Percentiles rank a stretch among this genome's conserved stretches.
phyloP scores from a whole-genome alignment of 1,139 yeast species.

The Cylindricascospora bacillispora region DNA sequence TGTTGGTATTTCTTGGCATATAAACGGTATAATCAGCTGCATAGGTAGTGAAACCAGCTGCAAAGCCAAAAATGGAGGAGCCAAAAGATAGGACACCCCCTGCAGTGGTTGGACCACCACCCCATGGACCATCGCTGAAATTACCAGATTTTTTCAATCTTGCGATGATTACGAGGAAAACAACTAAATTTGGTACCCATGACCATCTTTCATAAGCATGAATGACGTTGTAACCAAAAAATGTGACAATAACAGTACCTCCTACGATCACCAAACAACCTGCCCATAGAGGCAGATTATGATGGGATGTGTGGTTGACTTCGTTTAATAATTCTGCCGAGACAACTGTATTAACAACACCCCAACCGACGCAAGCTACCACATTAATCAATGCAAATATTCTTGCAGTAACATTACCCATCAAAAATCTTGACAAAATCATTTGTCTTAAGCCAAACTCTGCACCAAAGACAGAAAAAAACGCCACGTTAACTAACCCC shows the following conservation, averaged over 20 bases:
- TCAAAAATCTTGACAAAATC: conserved; percentile 63
- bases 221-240: conserved; percentile 75
- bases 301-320: conserved; percentile 43
- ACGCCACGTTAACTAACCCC: conserved; percentile 71
- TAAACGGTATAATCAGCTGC: conserved; percentile 88
- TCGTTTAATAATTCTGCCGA: conserved; percentile 75
- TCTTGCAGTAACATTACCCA: conserved; percentile 65
- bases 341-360: conserved; percentile 83
- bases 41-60: conserved; percentile 89
- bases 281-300: conserved; percentile 74
- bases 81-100: conserved; percentile 75
- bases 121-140: conserved; percentile 34
- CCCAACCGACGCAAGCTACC: conserved; percentile 89
- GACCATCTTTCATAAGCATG: conserved; percentile 75
- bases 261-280: conserved; percentile 66
- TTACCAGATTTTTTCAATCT: conserved; percentile 55
- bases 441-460: conserved; percentile 79
- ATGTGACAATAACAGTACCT: conserved; percentile 57
- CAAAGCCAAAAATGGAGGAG: conserved; percentile 73
- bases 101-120: conserved; percentile 44
- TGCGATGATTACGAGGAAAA: conserved; percentile 64
- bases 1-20: conserved; percentile 50
- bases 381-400: conserved; percentile 69
- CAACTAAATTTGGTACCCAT: conserved; percentile 69
- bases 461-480: conserved; percentile 72